Evolutionary conservation across 2,329 filamentous ascomycete genomes (phyloP), one percentile per base, ranked within the genome.

Genomic region (Sporothrix euskadiensis): DNA sequence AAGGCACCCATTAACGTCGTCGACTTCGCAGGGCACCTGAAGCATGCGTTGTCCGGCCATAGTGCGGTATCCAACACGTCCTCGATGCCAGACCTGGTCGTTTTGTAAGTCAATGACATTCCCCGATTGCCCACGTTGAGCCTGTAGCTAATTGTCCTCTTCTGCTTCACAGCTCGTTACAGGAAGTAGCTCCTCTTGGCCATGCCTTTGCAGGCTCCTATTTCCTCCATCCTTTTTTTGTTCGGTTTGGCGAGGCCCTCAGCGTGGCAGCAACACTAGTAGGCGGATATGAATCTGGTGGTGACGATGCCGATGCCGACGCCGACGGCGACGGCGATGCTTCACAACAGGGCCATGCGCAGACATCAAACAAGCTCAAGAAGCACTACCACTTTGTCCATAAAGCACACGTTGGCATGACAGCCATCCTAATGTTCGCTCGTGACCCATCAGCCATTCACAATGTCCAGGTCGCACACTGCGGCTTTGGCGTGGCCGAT

Each of bases 181-280:
- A 99, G 82, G 96, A 99, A 82, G 87, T 98, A 75, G 92, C 94
- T 10, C 96, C 96, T 0, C 87, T 98, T 69, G 88, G 91, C 71
- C 89, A 94, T 79, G 89, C 92, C 32, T 97, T 98, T 80, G 90
- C 98, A 63, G 95, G 95, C 41, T 92, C 92, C 52, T 91, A 92
- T 26, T 92, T 92, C 76, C 83, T 98, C 49, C 86, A 86, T 35
- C 90, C 92, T 0, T 98, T 97, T 81, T 89, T 96, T 77, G 84
- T 89, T 73, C 87, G 88, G 39, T 91, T 96, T 80, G 86, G 88
- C 66, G 85, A 91, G 74, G 92, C 93, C 0, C 85, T 98, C 72
- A 88, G 92, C 76, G 84, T 90, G 73, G 94, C 93, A 0, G 88
- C 89, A 8, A 81, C 84, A 52, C 83, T 84, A 70, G 82, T 79